Evolutionary conservation across 257 asterid species (phyloP), one percentile per base, ranked within the genome.

Genomic region (Solanum sitiens): DNA sequence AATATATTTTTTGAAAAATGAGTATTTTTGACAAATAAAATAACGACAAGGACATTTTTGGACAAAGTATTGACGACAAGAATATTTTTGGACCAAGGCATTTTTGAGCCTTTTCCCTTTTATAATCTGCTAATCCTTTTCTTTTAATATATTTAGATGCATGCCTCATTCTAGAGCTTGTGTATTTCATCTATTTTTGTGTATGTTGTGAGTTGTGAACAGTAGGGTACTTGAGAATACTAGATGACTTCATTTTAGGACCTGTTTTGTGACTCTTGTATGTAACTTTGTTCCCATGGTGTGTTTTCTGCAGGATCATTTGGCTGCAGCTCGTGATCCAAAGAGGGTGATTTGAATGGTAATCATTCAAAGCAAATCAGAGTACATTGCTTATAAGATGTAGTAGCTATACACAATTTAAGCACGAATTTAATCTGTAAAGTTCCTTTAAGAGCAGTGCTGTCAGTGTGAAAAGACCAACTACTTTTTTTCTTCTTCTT

Each of bases 311-410:
- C 95, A 97, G 99, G 98, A 95, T 93, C 99, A 97, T 93, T 88
- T 97, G 89, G 95, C 98, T 20, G 94, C 98, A 72, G 96, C 98
- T 89, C 99, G 98, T 86, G 98, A 94, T 87, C 91, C 94, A 3
- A 97, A 93, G 89, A 95, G 93, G 79, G 92, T 94, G 87, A 83
- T 87, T 90, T 97, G 94, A 94, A 87, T 23, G 39, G 42, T 25
- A 23, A 68, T 45, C 25, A 50, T 70, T 47, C 23, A 32, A 27
- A 67, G 40, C 12, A 44, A 84, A 25, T 39, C 35, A 47, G 83
- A 71, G 6, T 32, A 27, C 25, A 32, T 37, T 37, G 83, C 83
- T 86, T 47, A 27, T 70, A 44, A 67, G 83, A 40, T 33, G 37
- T 25, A 86, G 35, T 25, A 86, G 53, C 82, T 71, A 13, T 18